Evolutionary conservation across 164 flowering plant species (phyloP).

Genomic region (Vitis amurensis): DNA sequence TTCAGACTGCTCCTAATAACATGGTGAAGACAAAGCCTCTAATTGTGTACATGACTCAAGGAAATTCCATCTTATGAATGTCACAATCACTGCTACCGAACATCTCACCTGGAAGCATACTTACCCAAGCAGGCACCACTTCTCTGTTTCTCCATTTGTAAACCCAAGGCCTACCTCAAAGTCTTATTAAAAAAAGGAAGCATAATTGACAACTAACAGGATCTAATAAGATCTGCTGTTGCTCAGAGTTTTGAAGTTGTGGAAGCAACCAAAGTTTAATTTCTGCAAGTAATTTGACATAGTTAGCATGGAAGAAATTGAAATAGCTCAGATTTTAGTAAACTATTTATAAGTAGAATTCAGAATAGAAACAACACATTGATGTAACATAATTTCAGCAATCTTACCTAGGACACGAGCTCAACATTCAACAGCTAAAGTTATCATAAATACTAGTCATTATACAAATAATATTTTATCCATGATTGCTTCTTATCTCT

Average conservation of each 20-base stretch:
- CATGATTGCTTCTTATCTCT: too few relatives aligned
- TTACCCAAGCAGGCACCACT: too few relatives aligned
- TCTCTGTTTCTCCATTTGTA: neutral
- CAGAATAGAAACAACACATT: neutral
- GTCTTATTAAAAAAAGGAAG: neutral
- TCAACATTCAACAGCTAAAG: too few relatives aligned
- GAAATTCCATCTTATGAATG: too few relatives aligned
- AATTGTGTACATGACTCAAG: too few relatives aligned
- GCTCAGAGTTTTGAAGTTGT: neutral
- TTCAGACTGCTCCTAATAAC: neutral
- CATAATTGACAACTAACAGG: neutral
- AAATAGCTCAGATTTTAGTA: neutral
- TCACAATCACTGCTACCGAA: too few relatives aligned
- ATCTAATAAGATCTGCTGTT: neutral
- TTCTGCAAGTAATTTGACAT: neutral
- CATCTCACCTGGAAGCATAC: too few relatives aligned
- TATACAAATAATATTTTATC: too few relatives aligned
- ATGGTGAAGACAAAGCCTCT: too few relatives aligned
- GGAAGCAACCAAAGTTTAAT: neutral
- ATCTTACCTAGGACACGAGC: too few relatives aligned
- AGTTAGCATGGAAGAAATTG: neutral
- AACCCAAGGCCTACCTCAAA: neutral
- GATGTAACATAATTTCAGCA: neutral
- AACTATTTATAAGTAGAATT: neutral
- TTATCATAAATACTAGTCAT: too few relatives aligned